Percentiles rank a stretch among this genome's conserved stretches.
Evolutionary conservation across 495 filamentous ascomycete genomes (phyloP).

Genomic region (Penicillium cinerascens): DNA sequence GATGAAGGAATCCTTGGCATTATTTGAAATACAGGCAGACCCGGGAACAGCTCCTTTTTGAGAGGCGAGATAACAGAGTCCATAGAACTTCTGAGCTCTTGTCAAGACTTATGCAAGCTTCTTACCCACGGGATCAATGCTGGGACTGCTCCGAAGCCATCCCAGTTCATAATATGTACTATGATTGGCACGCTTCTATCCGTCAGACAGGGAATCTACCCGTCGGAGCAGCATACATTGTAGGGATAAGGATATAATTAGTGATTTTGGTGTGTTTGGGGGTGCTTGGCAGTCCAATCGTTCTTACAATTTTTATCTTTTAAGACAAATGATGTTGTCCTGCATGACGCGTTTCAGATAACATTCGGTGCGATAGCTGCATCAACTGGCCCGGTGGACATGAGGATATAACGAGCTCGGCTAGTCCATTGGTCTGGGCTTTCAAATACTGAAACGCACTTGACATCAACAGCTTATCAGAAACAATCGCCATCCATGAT

Average conservation of each 20-base stretch:
- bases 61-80: background rate
- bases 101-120: background rate
- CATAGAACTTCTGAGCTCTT: background rate
- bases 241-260: background rate
- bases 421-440: constrained; percentile 64
- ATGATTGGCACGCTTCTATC: background rate
- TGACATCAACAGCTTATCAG: constrained; percentile 46
- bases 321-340: background rate
- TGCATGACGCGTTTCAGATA: background rate
- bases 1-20: background rate
- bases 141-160: background rate
- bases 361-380: constrained; percentile 59
- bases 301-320: background rate
- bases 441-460: constrained; percentile 56
- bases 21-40: background rate
- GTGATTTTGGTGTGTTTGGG: background rate
- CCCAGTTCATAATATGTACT: background rate
- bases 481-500: constrained; percentile 58
- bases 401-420: constrained; percentile 40
- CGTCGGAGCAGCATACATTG: background rate
- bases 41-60: background rate
- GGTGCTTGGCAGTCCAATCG: background rate
- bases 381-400: constrained; percentile 48
- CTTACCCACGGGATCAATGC: background rate
- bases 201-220: background rate